Evolutionary conservation across 2,329 filamentous ascomycete species (phyloP).

Genomic region (Geosmithia putterillii): DNA sequence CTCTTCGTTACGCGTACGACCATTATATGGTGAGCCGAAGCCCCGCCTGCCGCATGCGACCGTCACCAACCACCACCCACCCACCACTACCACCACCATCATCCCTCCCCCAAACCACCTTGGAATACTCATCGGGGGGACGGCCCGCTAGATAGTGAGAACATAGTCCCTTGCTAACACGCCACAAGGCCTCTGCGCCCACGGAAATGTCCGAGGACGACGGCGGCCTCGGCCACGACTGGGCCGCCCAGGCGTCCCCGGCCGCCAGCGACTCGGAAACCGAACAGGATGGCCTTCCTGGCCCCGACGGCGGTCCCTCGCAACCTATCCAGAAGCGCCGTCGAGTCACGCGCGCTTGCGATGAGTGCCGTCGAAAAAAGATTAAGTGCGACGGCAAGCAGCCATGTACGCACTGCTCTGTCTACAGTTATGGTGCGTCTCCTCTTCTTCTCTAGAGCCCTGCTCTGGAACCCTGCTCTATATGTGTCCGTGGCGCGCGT

Average conservation of each 20-base stretch:
- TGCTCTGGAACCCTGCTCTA: no score
- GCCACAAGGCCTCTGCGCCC: slow-evolving; percentile 12
- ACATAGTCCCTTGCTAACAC: slow-evolving; percentile 7
- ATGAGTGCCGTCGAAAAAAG: slow-evolving; percentile 74
- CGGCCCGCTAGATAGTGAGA: not conserved
- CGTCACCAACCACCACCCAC: not conserved
- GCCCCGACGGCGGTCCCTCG: slow-evolving; percentile 16
- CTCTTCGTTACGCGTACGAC: not conserved
- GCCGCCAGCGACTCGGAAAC: slow-evolving; percentile 30
- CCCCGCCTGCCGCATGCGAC: slow-evolving; percentile 3
- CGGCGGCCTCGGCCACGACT: slow-evolving; percentile 20
- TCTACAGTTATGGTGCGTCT: slow-evolving; percentile 87
- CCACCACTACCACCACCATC: not conserved
- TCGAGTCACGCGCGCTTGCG: slow-evolving; percentile 69
- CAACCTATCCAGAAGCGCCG: slow-evolving; percentile 63
- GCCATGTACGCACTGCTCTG: slow-evolving; percentile 88
- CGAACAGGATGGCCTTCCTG: slow-evolving; percentile 22
- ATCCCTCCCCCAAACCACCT: not conserved
- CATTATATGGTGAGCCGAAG: slow-evolving; percentile 4
- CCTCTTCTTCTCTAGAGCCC: not conserved
- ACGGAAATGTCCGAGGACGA: slow-evolving; percentile 32
- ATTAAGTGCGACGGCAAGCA: slow-evolving; percentile 83
- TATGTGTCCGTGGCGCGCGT: not conserved
- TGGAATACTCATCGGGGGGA: no score
- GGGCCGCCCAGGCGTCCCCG: slow-evolving; percentile 18